These are phyloP conservation scores for Claviceps pazoutovae DNA, from an alignment of 2,329 filamentous ascomycete species.

Conservation along the genomic window DNA sequence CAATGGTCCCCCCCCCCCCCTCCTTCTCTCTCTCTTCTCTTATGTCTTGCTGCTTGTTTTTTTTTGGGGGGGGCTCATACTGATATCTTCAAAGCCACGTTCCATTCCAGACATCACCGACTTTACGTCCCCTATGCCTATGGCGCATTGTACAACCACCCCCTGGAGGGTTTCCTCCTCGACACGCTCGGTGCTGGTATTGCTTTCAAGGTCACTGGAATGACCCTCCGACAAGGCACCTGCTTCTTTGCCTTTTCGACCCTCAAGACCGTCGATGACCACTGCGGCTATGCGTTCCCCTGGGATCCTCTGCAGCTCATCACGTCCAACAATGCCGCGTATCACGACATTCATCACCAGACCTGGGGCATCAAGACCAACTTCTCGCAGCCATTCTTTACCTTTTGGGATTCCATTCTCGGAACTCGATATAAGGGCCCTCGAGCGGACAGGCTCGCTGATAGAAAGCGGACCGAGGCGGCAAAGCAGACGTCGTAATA, in stretches of 20 bases:
- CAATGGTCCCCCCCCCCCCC: too few species aligned
- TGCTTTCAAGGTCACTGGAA: conserved; percentile 64
- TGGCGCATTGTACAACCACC: conserved; percentile 93
- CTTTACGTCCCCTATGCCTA: conserved; percentile 97
- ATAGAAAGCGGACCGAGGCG: conserved; percentile 20
- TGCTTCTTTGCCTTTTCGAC: conserved; percentile 80
- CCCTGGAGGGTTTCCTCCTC: conserved; percentile 82
- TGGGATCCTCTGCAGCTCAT: conserved; percentile 89
- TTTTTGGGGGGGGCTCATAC: conserved; percentile 6
- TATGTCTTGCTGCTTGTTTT: neutral
- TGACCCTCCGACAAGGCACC: conserved; percentile 80
- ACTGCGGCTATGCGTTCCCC: conserved; percentile 91
- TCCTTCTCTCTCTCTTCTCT: too few species aligned
- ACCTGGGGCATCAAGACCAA: conserved; percentile 98
- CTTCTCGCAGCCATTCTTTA: conserved; percentile 86
- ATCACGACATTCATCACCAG: conserved; percentile 97
- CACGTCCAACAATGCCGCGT: conserved; percentile 88
- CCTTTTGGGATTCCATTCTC: conserved; percentile 77
- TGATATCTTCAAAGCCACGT: conserved; percentile 43
- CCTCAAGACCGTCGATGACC: conserved; percentile 94
- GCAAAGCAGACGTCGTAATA: conserved; percentile 10
- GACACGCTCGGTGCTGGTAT: conserved; percentile 81
- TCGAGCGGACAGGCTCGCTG: conserved; percentile 26
- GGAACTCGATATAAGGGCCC: conserved; percentile 72
- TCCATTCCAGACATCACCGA: conserved; percentile 91